Percentiles rank a stretch among this genome's conserved stretches.
These are phyloP conservation scores for Crithidia thermophila DNA, from an alignment of 208 protist species.

Conservation along the genomic window DNA sequence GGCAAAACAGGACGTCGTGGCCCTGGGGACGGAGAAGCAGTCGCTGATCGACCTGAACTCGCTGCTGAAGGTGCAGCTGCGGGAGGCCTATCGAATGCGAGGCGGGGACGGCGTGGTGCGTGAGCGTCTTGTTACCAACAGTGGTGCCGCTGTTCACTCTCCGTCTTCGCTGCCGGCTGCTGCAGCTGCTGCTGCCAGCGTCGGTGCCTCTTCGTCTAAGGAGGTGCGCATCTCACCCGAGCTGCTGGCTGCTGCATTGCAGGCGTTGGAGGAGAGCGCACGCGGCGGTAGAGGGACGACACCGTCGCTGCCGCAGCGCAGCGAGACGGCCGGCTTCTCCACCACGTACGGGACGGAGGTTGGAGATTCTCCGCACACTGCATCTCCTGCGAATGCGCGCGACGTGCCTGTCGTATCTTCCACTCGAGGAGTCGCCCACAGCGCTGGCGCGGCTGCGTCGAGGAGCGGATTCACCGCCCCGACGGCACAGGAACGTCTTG, in stretches of 20 bases:
- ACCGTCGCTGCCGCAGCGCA: neutral
- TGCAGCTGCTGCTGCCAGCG: too few species aligned
- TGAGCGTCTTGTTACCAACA: too few species aligned
- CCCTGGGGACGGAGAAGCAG: slow-evolving; percentile 69
- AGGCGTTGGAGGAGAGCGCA: slow-evolving; percentile 14
- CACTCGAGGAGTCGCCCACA: slow-evolving; percentile 6
- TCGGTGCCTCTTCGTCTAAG: neutral
- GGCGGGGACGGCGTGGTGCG: slow-evolving; percentile 4
- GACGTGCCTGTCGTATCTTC: slow-evolving; percentile 17
- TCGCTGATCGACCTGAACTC: slow-evolving; percentile 86
- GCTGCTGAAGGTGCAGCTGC: slow-evolving; percentile 84
- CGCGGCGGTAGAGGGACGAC: neutral
- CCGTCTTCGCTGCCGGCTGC: neutral
- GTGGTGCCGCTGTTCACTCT: neutral
- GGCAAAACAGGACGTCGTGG: slow-evolving; percentile 47
- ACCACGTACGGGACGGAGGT: too few species aligned
- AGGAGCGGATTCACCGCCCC: slow-evolving; percentile 4
- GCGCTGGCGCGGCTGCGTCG: neutral
- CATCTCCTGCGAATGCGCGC: too few species aligned
- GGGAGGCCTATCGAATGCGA: slow-evolving; percentile 73
- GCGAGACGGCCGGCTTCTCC: neutral
- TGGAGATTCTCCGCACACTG: too few species aligned
- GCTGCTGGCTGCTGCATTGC: slow-evolving; percentile 28
- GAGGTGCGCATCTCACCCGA: slow-evolving; percentile 21
- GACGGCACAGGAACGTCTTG: slow-evolving; percentile 26